Conservation (phyloP, 2,329 filamentous ascomycete genomes). For the Scolecobasidium constrictum region DNA sequence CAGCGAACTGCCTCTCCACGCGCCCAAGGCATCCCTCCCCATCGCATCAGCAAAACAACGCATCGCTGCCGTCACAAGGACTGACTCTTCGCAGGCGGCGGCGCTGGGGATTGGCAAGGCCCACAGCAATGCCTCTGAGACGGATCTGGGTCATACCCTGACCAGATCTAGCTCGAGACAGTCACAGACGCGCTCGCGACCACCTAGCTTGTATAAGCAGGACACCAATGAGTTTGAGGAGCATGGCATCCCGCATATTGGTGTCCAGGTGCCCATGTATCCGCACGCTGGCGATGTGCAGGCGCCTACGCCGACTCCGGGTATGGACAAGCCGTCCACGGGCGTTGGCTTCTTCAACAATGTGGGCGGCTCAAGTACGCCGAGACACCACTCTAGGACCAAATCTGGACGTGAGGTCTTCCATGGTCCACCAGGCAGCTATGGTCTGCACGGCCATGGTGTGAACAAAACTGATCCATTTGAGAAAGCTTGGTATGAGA, state of each 20-base stretch:
- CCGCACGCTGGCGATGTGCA: constrained; percentile 90
- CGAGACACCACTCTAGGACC: constrained; percentile 52
- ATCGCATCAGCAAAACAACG: constrained; percentile 71
- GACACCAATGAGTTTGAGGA: constrained; percentile 47
- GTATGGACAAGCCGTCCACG: constrained; percentile 25
- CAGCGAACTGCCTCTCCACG: constrained; percentile 75
- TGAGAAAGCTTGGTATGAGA: constrained; percentile 84
- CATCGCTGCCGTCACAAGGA: constrained; percentile 76
- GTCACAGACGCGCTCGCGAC: constrained; percentile 32
- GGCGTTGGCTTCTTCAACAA: constrained; percentile 45
- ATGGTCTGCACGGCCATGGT: constrained; percentile 84
- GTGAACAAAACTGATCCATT: constrained; percentile 66
- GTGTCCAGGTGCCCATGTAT: constrained; percentile 87
- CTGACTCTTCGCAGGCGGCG: constrained; percentile 78
- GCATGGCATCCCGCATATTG: constrained; percentile 85
- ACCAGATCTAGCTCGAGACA: constrained; percentile 35
- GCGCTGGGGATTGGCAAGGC: constrained; percentile 70
- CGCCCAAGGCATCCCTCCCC: constrained; percentile 78
- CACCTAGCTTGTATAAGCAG: constrained; percentile 41
- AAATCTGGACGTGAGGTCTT: constrained; percentile 61
- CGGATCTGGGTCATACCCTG: constrained; percentile 17
- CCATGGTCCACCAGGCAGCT: constrained; percentile 72
- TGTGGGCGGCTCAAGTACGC: constrained; percentile 22
- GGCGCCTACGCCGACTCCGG: constrained; percentile 72
- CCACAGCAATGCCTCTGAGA: constrained; percentile 26